These are phyloP conservation scores for Pittosporum tobira DNA, from an alignment of 129 eudicot species.

Conservation along the genomic window DNA sequence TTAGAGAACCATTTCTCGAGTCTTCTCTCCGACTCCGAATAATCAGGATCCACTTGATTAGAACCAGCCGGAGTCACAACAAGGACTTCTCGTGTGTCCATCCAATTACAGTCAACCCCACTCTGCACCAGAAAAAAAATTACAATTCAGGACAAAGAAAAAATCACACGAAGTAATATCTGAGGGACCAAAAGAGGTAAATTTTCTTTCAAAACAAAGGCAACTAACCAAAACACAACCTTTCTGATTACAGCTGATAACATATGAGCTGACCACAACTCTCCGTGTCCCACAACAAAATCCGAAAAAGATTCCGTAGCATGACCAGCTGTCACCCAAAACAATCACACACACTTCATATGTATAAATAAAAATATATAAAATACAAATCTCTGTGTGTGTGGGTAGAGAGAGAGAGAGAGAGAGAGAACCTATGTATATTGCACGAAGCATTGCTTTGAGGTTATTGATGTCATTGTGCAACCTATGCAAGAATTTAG, in stretches of 20 bases:
- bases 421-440: slow-evolving; percentile 58
- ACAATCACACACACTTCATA: too few relatives aligned
- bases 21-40: slow-evolving; percentile 66
- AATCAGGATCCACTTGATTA: slow-evolving; percentile 98
- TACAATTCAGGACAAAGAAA: background rate
- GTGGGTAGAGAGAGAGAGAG: slow-evolving; percentile 5
- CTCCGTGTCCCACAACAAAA: slow-evolving; percentile 97
- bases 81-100: slow-evolving; percentile 91
- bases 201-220: slow-evolving; percentile 6
- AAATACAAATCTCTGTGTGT: too few relatives aligned
- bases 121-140: slow-evolving; percentile 32
- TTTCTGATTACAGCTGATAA: slow-evolving; percentile 66
- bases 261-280: slow-evolving; percentile 94
- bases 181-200: background rate
- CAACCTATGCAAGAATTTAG: slow-evolving; percentile 50
- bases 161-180: background rate
- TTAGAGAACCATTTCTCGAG: slow-evolving; percentile 70
- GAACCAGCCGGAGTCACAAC: slow-evolving; percentile 82
- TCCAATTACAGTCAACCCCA: slow-evolving; percentile 82
- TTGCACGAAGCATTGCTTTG: slow-evolving; percentile 93
- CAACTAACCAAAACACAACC: too few relatives aligned
- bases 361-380: too few relatives aligned
- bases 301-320: slow-evolving; percentile 93
- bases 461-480: slow-evolving; percentile 64
- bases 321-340: slow-evolving; percentile 99